Evolutionary conservation across 495 filamentous ascomycete species (phyloP), one percentile per base, ranked within the genome.

Genomic region (Alectoria sarmentosa): DNA sequence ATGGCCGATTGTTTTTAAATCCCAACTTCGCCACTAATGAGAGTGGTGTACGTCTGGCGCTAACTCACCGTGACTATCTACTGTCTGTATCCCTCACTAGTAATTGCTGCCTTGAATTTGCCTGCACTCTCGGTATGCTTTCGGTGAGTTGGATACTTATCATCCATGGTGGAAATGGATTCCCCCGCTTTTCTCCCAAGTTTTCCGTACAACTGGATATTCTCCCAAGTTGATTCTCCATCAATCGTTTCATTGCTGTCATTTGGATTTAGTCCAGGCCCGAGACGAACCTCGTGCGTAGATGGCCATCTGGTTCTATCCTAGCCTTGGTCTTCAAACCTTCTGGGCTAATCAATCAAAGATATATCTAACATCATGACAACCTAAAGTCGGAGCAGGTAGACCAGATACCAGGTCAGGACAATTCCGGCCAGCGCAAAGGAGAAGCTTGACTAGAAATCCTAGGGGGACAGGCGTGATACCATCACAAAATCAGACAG

Each of bases 101-200:
- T 54, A 54, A 19, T 19, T 30, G 2, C 26, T 54, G 26, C 49
- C 52, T 55, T 55, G 52, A 21, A 55, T 21, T n/a, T 34, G 52
- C 30, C 52, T 55, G 52, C 30, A 10, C 52, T 34, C n/a, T 34
- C 52, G 52, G 52, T 55, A 55, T 55, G 52, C 52, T 55, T 55
- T 55, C 52, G 52, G 52, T 55, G 52, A 55, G 52, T 21, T 32
- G 52, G 52, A 34, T 55, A 55, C 52, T 55, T 55, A 55, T 55
- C 52, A 55, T 21, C 52, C 52, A 0, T 6, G 30, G 5, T 11
- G 3, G 52, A 34, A 34, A 55, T 34, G 52, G 30, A 21, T 1
- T 11, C 30, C 52, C 52, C 52, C 30, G 15, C 49, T 14, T 30
- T 30, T 55, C 52, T 34, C 8, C 23, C 26, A 55, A 55, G 5